phyloP scores from a whole-genome alignment of 1,139 yeast genomes.

The Geotrichum siamense region DNA sequence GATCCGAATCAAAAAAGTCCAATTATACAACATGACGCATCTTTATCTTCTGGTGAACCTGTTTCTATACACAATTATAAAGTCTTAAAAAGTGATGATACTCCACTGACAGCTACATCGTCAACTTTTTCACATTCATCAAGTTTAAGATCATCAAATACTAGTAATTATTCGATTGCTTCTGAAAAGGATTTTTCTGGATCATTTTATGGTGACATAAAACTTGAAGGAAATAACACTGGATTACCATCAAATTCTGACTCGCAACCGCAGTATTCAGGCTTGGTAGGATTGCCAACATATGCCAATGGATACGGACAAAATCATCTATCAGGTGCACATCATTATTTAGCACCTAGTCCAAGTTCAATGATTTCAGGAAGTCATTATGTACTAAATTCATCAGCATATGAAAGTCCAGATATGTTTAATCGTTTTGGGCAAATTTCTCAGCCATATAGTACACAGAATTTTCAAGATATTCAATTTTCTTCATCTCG shows the following conservation, averaged over 20 bases:
- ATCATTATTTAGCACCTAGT: conserved; percentile 5
- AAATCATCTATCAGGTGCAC: background rate
- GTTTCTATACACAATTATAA: background rate
- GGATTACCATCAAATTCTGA: background rate
- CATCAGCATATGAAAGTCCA: conserved; percentile 1
- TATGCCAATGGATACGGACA: background rate
- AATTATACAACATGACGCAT: background rate
- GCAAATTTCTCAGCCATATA: background rate
- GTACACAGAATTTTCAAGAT: background rate
- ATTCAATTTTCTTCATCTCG: background rate
- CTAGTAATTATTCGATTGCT: conserved; percentile 1
- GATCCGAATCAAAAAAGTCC: background rate
- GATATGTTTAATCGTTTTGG: conserved; percentile 4
- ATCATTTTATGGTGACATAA: conserved; percentile 4
- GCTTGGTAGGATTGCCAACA: background rate
- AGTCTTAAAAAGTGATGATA: conserved; percentile 3
- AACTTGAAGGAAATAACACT: background rate
- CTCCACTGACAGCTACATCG: conserved; percentile 1
- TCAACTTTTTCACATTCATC: conserved; percentile 6
- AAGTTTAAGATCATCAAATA: background rate
- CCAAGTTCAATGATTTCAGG: conserved; percentile 4
- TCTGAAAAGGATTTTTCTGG: conserved; percentile 1
- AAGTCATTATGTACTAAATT: conserved; percentile 2
- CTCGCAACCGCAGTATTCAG: background rate
- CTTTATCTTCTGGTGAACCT: background rate